Conservation (phyloP, 2,329 filamentous ascomycete species). For the Endothia cerciana region DNA sequence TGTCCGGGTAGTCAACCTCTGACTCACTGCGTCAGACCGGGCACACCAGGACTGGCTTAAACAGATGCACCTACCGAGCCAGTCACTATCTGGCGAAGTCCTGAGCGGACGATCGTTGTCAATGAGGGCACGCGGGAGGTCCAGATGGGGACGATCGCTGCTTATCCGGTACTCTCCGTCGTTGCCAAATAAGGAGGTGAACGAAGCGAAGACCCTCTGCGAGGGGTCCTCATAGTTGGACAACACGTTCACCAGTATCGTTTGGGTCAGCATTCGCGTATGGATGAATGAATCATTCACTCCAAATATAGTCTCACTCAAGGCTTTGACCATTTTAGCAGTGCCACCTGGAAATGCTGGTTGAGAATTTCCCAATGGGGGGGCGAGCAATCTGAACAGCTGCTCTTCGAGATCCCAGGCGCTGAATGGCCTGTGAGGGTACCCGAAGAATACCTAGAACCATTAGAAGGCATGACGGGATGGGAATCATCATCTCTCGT, state of each 20-base stretch:
- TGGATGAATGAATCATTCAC: slow-evolving; percentile 5
- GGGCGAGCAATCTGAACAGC: background rate
- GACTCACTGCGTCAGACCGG: background rate
- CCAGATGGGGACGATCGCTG: background rate
- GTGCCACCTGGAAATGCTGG: background rate
- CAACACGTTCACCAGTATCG: background rate
- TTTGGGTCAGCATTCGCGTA: slow-evolving; percentile 1
- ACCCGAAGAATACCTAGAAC: slow-evolving; percentile 6
- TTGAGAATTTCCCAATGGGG: background rate
- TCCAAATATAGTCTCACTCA: background rate
- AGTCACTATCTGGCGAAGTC: background rate
- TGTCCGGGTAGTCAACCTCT: background rate
- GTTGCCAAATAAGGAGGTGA: background rate
- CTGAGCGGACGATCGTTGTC: background rate
- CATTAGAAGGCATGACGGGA: background rate
- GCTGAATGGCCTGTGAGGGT: background rate
- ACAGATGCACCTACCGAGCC: slow-evolving; percentile 5
- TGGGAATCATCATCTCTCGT: too few species aligned
- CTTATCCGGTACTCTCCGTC: slow-evolving; percentile 3
- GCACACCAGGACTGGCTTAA: too few species aligned
- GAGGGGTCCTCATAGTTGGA: background rate
- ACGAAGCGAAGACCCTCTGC: background rate
- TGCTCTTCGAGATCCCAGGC: background rate
- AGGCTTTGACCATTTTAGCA: background rate
- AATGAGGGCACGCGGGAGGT: background rate